phyloP scores from a whole-genome alignment of 1,284 basidiomycete genomes.

The Boletellus dicymbophilus region DNA sequence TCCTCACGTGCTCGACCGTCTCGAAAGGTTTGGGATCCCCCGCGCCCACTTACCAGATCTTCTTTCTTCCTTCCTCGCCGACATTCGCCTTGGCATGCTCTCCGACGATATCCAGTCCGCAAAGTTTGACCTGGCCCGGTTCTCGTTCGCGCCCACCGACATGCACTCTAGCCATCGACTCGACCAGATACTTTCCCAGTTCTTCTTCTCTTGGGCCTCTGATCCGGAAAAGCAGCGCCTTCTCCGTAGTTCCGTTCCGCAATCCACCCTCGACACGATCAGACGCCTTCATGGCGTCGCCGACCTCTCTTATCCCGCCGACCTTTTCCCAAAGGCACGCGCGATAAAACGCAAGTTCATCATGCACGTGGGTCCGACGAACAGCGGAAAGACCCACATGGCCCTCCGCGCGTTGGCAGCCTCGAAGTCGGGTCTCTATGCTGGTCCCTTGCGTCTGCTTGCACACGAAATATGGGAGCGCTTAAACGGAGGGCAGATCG shows the following conservation, averaged over 20 bases:
- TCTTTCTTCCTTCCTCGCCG: conserved; percentile 31
- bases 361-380: conserved; percentile 97
- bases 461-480: conserved; percentile 96
- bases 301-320: conserved; percentile 39
- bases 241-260: conserved; percentile 23
- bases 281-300: conserved; percentile 32
- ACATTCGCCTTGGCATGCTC: conserved; percentile 29
- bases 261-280: conserved; percentile 34
- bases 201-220: conserved; percentile 45
- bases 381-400: conserved; percentile 96
- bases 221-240: conserved; percentile 25
- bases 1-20: conserved; percentile 29
- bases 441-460: conserved; percentile 89
- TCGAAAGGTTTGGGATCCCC: conserved; percentile 40
- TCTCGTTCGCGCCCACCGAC: conserved; percentile 22
- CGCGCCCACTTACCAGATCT: conserved; percentile 27
- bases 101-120: conserved; percentile 16
- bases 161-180: conserved; percentile 16
- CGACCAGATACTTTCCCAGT: conserved; percentile 37
- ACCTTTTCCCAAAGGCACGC: conserved; percentile 38
- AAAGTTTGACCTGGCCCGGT: conserved; percentile 29
- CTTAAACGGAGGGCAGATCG: conserved; percentile 88
- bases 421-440: conserved; percentile 79
- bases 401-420: conserved; percentile 88
- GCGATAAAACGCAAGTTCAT: conserved; percentile 69